Base-by-base conservation (phyloP, 2,329 filamentous ascomycete species). In the Aschersonia sp. region DNA sequence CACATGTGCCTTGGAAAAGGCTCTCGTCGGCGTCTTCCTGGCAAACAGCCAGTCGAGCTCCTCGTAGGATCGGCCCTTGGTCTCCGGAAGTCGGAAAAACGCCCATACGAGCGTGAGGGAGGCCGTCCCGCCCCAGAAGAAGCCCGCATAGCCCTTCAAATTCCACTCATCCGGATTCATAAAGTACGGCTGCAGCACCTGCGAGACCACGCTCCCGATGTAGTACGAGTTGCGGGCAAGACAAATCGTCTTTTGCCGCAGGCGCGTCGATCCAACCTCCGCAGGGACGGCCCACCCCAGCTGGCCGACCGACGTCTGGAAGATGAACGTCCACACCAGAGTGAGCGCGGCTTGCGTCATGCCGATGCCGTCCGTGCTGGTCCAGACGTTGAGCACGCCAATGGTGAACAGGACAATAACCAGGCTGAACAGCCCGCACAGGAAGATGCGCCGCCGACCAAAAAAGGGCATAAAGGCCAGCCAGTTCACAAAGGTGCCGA, bases 1-100 rank as follows among this genome's bases (percentile, higher is more conserved):
- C 7, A 45, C 44, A 5, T 40, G 44, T 2, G 35, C 35, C 22
- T 45, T 45, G 35, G 44, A 30, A 45, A 45, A 45, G 12, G 44
- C 44, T 9, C 44, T 35, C 6, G 44, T 40, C n/a, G 44, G 32
- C 35, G 32, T 45, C 32, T 30, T 14, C 44, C 40, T 45, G 32
- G 35, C 44, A 55, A 78, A 78, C 41, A 79, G 54, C 9, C 70
- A 61, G 47, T 77, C 74, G 1, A 78, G 62, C 58, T 77, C 73
- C 52, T 73, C 71, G 43, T 73, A 70, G 0, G 70, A 72, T 29
- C 71, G 64, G 2, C 65, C 69, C 41, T 69, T 70, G 0, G 72
- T 69, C 57, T 78, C 75, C 5, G 72, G 72, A 6, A 75, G 58
- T 22, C 68, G 70, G 55, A 73, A 66, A 49, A 66, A 71, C 50